phyloP scores from a whole-genome alignment of 495 filamentous ascomycete genomes.

The Neurospora cerealis region DNA sequence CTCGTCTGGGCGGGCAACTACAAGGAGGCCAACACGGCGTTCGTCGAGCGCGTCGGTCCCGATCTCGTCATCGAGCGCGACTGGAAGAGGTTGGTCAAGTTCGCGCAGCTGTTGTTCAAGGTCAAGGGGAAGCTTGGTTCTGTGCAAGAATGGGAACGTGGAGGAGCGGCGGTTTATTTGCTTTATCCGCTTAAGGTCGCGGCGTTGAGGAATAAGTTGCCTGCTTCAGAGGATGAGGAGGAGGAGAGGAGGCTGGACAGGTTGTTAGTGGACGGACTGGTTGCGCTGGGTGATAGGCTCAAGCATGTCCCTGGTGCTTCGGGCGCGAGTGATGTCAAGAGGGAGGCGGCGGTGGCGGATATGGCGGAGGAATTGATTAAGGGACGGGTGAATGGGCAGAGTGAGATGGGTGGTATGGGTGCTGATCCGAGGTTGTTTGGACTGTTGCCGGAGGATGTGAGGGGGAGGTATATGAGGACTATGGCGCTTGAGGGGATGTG shows the following conservation, averaged over 20 bases:
- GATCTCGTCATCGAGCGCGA: slow-evolving; percentile 68
- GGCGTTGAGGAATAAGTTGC: not conserved
- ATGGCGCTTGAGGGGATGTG: slow-evolving; percentile 14
- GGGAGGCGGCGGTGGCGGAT: slow-evolving; percentile 62
- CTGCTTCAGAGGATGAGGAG: slow-evolving; percentile 25
- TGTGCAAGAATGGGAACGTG: slow-evolving; percentile 55
- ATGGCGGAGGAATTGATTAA: slow-evolving; percentile 50
- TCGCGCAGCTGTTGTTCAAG: slow-evolving; percentile 46
- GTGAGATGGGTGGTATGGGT: not conserved
- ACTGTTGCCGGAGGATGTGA: slow-evolving; percentile 22
- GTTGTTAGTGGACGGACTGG: slow-evolving; percentile 53
- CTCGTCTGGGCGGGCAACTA: slow-evolving; percentile 66
- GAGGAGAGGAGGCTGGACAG: slow-evolving; percentile 25
- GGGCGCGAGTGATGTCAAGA: slow-evolving; percentile 20
- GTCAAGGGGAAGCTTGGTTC: slow-evolving; percentile 40
- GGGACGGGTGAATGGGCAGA: not conserved
- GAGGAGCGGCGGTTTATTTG: slow-evolving; percentile 65
- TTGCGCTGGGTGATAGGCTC: slow-evolving; percentile 47
- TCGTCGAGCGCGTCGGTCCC: slow-evolving; percentile 68
- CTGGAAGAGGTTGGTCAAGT: slow-evolving; percentile 45
- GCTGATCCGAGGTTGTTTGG: slow-evolving; percentile 16
- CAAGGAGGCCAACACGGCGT: slow-evolving; percentile 73
- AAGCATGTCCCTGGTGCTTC: slow-evolving; percentile 4
- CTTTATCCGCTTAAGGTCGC: slow-evolving; percentile 48
- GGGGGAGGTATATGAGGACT: slow-evolving; percentile 15